Conservation (phyloP, 2,329 filamentous ascomycete species). For the Cadophora sp. region DNA sequence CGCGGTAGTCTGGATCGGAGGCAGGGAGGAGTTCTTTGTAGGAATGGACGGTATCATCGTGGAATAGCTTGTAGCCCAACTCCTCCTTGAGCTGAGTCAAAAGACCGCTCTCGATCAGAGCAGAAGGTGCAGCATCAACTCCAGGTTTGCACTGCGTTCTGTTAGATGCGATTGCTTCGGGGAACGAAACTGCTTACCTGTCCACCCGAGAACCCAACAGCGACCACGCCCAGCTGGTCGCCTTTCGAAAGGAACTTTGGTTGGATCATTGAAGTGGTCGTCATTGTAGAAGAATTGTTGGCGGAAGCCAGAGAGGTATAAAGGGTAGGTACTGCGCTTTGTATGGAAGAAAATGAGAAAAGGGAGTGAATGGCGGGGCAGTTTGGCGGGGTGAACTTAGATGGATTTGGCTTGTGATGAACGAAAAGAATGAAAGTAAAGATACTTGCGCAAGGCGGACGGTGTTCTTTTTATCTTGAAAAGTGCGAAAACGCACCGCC, state of each 20-base stretch:
- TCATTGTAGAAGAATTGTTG: conserved; percentile 36
- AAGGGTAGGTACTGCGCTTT: background rate
- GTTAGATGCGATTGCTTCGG: conserved; percentile 27
- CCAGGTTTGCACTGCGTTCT: conserved; percentile 78
- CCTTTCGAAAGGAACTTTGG: conserved; percentile 79
- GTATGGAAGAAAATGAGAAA: conserved; percentile 1
- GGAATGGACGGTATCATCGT: conserved; percentile 81
- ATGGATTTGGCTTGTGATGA: conserved; percentile 4
- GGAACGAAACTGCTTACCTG: conserved; percentile 66
- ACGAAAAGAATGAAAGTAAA: conserved; percentile 6
- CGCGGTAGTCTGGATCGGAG: conserved; percentile 78
- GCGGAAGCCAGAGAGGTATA: background rate
- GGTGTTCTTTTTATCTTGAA: conserved; percentile 7
- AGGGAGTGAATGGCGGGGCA: conserved; percentile 17
- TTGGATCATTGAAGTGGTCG: conserved; percentile 44
- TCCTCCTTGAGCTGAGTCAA: conserved; percentile 83
- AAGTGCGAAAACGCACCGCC: background rate
- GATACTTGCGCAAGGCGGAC: background rate
- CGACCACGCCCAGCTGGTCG: conserved; percentile 86
- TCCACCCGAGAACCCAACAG: conserved; percentile 94
- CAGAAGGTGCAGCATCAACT: conserved; percentile 88
- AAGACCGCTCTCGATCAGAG: conserved; percentile 87
- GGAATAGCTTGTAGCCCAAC: conserved; percentile 86
- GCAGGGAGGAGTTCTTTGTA: conserved; percentile 78
- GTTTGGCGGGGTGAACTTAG: conserved; percentile 22